Evolutionary conservation across 208 protist genomes (phyloP), one percentile per base, ranked within the genome.

Genomic region (Strigomonas oncopelti): DNA sequence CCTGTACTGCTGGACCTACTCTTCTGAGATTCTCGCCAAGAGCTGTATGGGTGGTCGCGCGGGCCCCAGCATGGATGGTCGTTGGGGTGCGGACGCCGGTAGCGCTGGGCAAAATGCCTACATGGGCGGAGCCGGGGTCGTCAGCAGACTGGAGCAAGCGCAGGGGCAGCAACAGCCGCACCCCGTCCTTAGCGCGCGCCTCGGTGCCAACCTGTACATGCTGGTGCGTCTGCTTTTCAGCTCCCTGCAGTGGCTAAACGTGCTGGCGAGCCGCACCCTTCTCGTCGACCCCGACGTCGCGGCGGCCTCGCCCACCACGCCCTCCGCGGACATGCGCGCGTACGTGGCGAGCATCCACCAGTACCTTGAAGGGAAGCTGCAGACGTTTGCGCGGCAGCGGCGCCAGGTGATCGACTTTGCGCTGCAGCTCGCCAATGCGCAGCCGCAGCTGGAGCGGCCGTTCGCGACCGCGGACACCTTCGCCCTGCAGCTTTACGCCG

Each of bases 281-380:
- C 42, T 48, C 42, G 42, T 48, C 42, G 42, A 48, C 42, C 42
- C 42, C 5, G 42, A 48, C 42, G 42, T 48, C 42, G 42, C 42
- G 13, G 42, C 42, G 42, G 42, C 42, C 42, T 9, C 42, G 42
- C 42, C 16, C 42, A 48, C 42, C 13, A 48, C 42, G 5, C 42
- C 42, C 9, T 48, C 42, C 42, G 42, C 42, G 13, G 51, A 55
- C 22, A 29, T 55, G 51, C 51, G 51, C 22, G 51, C 51, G n/a
- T 55, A 48, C 42, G 42, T 48, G 42, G 42, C 42, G 42, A 48
- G 42, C 42, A 20, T 48, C 42, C 42, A 48, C 42, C 42, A 48
- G 16, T 48, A 48, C 16, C 42, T 48, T 4, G 42, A 48, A 20
- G 42, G 42, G 9, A 48, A 48, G 42, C 42, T 48, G 42, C 42